phyloP scores from a whole-genome alignment of 345 rosid genomes.

The Hibiscus tridactylites region DNA sequence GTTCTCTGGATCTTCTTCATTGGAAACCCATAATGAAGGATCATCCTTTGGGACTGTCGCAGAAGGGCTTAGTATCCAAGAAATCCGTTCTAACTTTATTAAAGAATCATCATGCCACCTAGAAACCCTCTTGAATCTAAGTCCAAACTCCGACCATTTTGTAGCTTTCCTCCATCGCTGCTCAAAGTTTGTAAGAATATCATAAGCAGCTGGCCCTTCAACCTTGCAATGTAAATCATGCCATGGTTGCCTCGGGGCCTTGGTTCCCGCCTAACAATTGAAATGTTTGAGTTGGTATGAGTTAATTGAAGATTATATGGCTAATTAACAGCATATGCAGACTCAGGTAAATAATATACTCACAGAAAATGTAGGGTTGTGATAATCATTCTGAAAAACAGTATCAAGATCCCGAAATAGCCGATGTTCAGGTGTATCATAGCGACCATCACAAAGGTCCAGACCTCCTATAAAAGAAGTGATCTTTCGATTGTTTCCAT shows the following conservation, averaged over 20 bases:
- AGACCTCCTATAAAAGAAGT: constrained; percentile 57
- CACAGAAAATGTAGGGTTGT: constrained; percentile 63
- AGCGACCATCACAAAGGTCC: constrained; percentile 76
- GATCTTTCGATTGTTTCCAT: constrained; percentile 53
- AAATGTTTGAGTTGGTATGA: not conserved
- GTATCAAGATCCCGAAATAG: constrained; percentile 49
- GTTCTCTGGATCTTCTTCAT: constrained; percentile 48
- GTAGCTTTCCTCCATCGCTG: constrained; percentile 90
- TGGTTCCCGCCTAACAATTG: constrained; percentile 43
- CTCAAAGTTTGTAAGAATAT: constrained; percentile 75
- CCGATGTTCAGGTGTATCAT: constrained; percentile 66
- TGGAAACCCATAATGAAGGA: constrained; percentile 45
- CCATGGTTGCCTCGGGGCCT: constrained; percentile 85
- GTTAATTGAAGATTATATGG: not conserved
- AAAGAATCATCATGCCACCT: constrained; percentile 80
- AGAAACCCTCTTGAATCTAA: constrained; percentile 46
- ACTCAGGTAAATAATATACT: constrained; percentile 12
- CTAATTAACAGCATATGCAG: not conserved
- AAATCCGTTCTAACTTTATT: constrained; percentile 72
- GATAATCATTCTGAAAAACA: constrained; percentile 41
- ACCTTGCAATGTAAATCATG: constrained; percentile 83
- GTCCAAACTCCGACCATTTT: constrained; percentile 60
- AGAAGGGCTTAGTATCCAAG: constrained; percentile 78
- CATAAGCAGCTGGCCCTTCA: constrained; percentile 96
- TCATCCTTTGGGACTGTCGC: constrained; percentile 27